Conservation (phyloP, 306 rosid genomes). For the Canavalia ensiformis region DNA sequence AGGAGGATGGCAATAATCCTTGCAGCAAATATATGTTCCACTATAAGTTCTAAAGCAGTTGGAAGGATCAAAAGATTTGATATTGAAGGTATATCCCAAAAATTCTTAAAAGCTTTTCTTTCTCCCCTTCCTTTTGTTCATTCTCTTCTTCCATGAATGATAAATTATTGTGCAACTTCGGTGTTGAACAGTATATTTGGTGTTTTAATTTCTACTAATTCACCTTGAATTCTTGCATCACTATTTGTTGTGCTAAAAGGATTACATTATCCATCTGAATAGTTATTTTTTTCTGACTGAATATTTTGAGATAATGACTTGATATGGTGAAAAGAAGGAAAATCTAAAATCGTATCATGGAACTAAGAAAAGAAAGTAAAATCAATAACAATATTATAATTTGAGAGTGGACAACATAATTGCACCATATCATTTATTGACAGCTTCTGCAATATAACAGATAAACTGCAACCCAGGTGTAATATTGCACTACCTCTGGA, state of each 20-base stretch:
- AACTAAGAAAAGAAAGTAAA: conserved; percentile 21
- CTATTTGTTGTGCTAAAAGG: conserved; percentile 9
- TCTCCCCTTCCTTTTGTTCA: not conserved
- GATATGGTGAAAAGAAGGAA: conserved; percentile 12
- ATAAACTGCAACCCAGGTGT: conserved; percentile 64
- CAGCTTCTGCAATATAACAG: conserved; percentile 66
- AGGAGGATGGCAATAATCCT: conserved; percentile 60
- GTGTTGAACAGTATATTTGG: conserved; percentile 25
- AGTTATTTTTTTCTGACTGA: conserved; percentile 8
- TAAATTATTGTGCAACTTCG: not conserved
- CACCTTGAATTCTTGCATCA: not conserved
- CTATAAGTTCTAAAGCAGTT: conserved; percentile 46
- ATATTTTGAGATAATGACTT: conserved; percentile 12
- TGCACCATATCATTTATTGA: conserved; percentile 48
- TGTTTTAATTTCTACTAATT: not conserved
- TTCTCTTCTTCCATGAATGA: not conserved
- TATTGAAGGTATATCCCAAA: conserved; percentile 56
- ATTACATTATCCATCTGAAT: not conserved
- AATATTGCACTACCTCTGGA: conserved; percentile 54
- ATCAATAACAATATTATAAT: conserved; percentile 3
- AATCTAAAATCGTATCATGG: not conserved
- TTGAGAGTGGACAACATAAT: not conserved
- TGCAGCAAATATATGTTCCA: conserved; percentile 60
- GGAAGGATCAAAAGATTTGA: conserved; percentile 43
- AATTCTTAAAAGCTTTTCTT: not conserved